Evolutionary conservation across 2,329 filamentous ascomycete genomes (phyloP).

Genomic region (Diaporthe velutina): DNA sequence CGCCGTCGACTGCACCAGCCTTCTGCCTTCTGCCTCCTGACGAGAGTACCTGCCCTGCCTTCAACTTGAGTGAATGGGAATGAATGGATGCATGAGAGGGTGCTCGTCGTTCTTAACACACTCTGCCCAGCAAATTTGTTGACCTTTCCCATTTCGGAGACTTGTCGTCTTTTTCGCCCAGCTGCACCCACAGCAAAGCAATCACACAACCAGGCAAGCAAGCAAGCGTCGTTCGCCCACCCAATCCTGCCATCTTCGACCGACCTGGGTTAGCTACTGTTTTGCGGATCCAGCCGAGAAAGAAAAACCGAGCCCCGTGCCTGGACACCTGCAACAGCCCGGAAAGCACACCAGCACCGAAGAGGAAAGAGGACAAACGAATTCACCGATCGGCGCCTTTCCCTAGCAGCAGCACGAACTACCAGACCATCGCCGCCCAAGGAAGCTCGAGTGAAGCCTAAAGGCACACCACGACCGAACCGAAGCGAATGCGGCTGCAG

Average conservation of each 20-base stretch:
- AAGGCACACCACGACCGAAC: conserved; percentile 7
- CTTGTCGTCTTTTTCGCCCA: background rate
- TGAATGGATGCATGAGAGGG: background rate
- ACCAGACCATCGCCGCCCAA: conserved; percentile 9
- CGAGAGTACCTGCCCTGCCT: background rate
- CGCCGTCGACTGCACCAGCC: background rate
- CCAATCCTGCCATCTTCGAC: conserved; percentile 1
- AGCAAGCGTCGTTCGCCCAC: conserved; percentile 7
- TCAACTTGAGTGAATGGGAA: background rate
- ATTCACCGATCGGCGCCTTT: conserved; percentile 20
- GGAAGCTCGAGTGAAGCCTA: background rate
- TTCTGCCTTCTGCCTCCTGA: background rate
- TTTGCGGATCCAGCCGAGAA: conserved; percentile 17
- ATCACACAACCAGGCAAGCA: background rate
- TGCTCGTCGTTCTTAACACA: background rate
- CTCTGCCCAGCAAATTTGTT: background rate
- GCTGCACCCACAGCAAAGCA: conserved; percentile 7
- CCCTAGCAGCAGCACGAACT: conserved; percentile 7
- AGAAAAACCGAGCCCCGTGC: background rate
- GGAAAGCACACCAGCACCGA: conserved; percentile 34
- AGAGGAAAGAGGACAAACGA: conserved; percentile 37
- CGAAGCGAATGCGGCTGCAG: conserved; percentile 29
- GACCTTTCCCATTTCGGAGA: conserved; percentile 21
- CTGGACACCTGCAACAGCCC: conserved; percentile 9
- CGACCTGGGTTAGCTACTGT: conserved; percentile 12